Conservation (phyloP, 768 basidiomycete species). For the Russula dissimulans region DNA sequence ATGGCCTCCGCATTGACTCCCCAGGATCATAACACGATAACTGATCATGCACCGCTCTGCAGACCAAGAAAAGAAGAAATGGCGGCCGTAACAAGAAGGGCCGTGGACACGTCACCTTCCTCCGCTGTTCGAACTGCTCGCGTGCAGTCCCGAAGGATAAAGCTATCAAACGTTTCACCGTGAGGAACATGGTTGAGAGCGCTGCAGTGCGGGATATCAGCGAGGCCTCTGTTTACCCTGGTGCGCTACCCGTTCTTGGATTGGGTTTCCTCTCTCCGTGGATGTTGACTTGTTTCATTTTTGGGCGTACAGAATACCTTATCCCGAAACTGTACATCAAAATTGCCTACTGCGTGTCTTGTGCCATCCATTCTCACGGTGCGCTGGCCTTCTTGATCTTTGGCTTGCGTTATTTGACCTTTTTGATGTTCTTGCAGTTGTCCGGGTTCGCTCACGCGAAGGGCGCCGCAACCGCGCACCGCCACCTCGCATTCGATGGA, state of each 20-base stretch:
- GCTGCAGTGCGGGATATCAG: conserved; percentile 96
- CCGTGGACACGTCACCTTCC: conserved; percentile 88
- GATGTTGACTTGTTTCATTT: neutral
- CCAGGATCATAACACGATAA: neutral
- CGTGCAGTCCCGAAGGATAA: conserved; percentile 98
- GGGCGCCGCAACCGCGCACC: conserved; percentile 96
- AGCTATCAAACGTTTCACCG: conserved; percentile 99
- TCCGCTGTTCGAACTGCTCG: conserved; percentile 99
- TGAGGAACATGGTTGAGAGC: conserved; percentile 99
- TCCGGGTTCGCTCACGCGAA: conserved; percentile 94
- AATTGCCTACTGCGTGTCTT: conserved; percentile 97
- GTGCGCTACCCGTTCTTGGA: conserved; percentile 36
- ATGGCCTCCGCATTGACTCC: neutral
- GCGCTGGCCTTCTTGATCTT: conserved; percentile 24
- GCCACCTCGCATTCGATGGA: conserved; percentile 92
- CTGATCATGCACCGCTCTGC: conserved; percentile 22
- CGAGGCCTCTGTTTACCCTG: conserved; percentile 88
- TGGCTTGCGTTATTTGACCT: neutral
- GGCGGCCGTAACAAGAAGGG: conserved; percentile 99
- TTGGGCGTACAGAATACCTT: conserved; percentile 61
- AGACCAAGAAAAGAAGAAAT: conserved; percentile 99
- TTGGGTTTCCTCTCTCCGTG: neutral
- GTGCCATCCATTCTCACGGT: conserved; percentile 99
- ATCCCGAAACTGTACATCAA: conserved; percentile 98
- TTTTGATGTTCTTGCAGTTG: conserved; percentile 44